Base-by-base conservation (phyloP, 140 eudicot genomes). In the Flaveria floridana region DNA sequence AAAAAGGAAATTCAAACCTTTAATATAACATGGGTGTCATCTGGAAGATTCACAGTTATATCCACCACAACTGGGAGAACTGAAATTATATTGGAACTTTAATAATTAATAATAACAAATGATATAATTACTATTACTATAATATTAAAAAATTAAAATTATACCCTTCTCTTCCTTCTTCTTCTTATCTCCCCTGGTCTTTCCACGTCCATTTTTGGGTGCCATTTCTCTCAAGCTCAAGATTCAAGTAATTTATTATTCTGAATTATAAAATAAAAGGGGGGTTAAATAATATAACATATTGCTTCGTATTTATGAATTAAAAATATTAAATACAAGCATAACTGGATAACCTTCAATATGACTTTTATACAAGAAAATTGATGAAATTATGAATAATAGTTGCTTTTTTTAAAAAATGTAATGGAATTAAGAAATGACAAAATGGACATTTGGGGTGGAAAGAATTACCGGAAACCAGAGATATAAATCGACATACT, bases 61-160 rank as follows among this genome's bases (percentile, higher is more conserved):
- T 95, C 97, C 88, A 95, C 76, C 73, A 86, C 92, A 52, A 91
- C 97, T 0, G 99, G 99, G 82, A 94, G 99, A 82, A 94, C 96
- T 92, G 95, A 80, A 80, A 50, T 71, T 23, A 26, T 65, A 51
- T 25, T 10, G 8, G 23, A 9, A 64, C 71, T 39, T 41, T 41
- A 66, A 66, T 39, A 64, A 61, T 6, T 21, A 70, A 19, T 16
- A 70, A 19, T 16, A 70, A 19, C 59, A 83, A 20, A 25, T 11
- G 19, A 46, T 57, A 47, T 42, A n/a, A 6, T 13, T 11, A 34
- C 2, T 34, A 2, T 63, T 28, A n/a, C 2, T 34, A 2, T 63
- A 20, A n/a, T 48, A n/a, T 53, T 3, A 13, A 23, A 59, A 42
- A 82, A 9, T 3, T 19, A 4, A 67, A 42, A 47, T n/a, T 34